A percentile compares a stretch with the other conserved stretches of the same genome.
Conservation (phyloP, 139 green algal species). For the Picochlorum sp. region DNA sequence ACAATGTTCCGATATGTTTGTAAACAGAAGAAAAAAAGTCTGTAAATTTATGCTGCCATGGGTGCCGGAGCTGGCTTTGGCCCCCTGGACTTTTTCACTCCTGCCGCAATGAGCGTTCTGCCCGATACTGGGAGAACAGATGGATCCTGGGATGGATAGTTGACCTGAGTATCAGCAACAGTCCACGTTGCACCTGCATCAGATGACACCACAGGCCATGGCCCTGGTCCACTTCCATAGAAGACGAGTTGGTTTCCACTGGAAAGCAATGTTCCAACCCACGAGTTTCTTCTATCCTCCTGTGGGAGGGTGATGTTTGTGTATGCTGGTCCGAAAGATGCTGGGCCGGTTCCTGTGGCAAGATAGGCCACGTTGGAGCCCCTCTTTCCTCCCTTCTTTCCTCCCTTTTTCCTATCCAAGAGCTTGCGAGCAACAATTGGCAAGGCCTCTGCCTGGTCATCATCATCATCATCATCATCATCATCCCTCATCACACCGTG, state of each 20-base stretch:
- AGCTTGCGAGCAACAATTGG: constrained; percentile 3
- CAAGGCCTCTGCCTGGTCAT: background rate
- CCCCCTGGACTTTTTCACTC: background rate
- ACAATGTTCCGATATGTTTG: no score
- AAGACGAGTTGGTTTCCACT: background rate
- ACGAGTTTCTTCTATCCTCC: background rate
- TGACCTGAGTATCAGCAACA: background rate
- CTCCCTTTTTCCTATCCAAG: background rate
- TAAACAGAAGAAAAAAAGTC: no score
- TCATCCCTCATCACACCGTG: background rate
- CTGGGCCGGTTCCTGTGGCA: background rate
- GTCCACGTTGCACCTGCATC: background rate
- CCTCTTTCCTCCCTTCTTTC: background rate
- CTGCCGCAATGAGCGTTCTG: constrained; percentile 1
- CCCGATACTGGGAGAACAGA: background rate
- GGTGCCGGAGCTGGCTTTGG: background rate
- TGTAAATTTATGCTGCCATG: background rate
- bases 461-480: background rate
- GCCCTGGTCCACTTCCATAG: background rate
- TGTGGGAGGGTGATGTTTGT: constrained; percentile 3
- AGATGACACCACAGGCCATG: constrained; percentile 2
- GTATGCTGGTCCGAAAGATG: background rate
- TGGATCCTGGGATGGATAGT: background rate
- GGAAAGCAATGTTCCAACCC: constrained; percentile 7
- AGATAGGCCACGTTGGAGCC: background rate